Evolutionary conservation across 2,329 filamentous ascomycete species (phyloP).

Genomic region (Scorias spongiosa): DNA sequence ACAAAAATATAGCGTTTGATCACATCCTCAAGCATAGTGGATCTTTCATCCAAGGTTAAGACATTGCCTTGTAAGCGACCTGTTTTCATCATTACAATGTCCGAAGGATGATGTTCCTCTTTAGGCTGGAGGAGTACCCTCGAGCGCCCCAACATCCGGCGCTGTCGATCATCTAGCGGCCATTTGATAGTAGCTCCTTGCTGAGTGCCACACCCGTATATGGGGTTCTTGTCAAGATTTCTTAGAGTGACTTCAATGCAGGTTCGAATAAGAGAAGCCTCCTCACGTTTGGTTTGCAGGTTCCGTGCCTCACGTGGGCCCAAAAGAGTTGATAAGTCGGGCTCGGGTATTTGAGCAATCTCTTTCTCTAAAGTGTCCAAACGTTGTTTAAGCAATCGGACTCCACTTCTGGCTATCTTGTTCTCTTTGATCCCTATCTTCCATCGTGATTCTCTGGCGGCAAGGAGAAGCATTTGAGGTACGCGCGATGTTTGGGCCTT

Average conservation of each 20-base stretch:
- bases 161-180: conserved; percentile 4
- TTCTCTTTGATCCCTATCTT: neutral
- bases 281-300: conserved; percentile 9
- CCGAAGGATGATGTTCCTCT: conserved; percentile 7
- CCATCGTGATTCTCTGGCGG: conserved; percentile 5
- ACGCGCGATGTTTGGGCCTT: neutral
- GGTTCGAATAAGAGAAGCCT: conserved; percentile 14
- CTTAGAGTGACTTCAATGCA: conserved; percentile 13
- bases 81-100: conserved; percentile 10
- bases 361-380: conserved; percentile 8
- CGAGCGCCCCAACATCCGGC: neutral
- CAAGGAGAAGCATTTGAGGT: conserved; percentile 3
- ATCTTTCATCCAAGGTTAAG: conserved; percentile 58
- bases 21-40: conserved; percentile 54
- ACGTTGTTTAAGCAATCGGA: conserved; percentile 6
- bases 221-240: conserved; percentile 7
- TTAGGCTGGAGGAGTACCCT: neutral
- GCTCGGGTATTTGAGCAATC: conserved; percentile 3
- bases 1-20: conserved; percentile 85
- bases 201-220: conserved; percentile 17
- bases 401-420: neutral
- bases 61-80: conserved; percentile 13
- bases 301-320: conserved; percentile 14
- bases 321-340: conserved; percentile 12
- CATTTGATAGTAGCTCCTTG: neutral